Evolutionary conservation across 164 flowering plant species (phyloP), one percentile per base, ranked within the genome.

Genomic region (Vitis amurensis): DNA sequence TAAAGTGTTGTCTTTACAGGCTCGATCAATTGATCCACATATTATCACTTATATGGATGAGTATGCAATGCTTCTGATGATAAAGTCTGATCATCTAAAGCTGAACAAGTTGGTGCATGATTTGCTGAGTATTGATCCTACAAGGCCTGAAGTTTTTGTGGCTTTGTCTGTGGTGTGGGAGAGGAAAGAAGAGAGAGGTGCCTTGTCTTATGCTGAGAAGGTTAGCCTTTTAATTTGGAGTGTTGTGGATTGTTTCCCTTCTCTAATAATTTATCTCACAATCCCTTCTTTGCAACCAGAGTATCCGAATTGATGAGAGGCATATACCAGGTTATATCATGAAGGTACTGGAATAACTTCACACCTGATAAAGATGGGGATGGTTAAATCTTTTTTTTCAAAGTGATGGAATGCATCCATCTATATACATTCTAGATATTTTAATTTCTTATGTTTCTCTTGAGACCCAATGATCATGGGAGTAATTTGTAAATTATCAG

Each of bases 41-140:
- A 61, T 88, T 47, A 65, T 90, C 55, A 89, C 97, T 12, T 93
- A 88, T 74, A 95, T 95, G 99, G 99, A 95, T 81, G 99, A 95
- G 83, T 95, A 91, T 87, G 99, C 99, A 16, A 89, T 95, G 93
- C 98, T 95, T 79, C 80, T 95, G 68, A 90, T 90, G 86, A 69
- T 72, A 57, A 91, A 91, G 81, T 85, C 92, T 67, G 98, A 95
- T 77, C 63, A 77, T 70, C 68, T 83, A 49, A 95, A 89, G 87
- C 81, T 95, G 60, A 91, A 85, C 84, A 93, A 86, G 82, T 78
- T 95, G 70, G 93, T 93, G 63, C 92, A 90, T 82, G 97, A 93
- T 79, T 84, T 95, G 77, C 76, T 93, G 74, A 86, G 66, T 69
- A 87, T 90, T 76, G 97, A 95, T 77, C 87, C 93, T 49, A 77